A percentile compares a stretch with the other conserved stretches of the same genome.
These are phyloP conservation scores for Serendipita sp. DNA, from an alignment of 768 basidiomycete species.

Conservation along the genomic window DNA sequence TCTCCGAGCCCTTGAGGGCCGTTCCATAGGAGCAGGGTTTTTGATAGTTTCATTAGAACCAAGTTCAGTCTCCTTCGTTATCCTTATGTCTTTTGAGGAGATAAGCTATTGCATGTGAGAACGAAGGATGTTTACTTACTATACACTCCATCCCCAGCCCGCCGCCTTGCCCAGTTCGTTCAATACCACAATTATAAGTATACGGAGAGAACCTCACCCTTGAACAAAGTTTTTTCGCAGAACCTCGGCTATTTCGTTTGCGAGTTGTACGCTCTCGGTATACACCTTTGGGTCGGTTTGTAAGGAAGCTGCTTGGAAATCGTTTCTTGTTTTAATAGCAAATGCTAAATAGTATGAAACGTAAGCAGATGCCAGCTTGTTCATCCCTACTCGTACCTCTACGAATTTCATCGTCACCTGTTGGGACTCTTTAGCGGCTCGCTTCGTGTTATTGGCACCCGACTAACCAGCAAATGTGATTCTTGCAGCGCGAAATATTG, in stretches of 20 bases:
- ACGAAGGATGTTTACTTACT: background rate
- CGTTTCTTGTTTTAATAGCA: slow-evolving; percentile 45
- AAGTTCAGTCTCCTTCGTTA: slow-evolving; percentile 70
- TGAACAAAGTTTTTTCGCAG: slow-evolving; percentile 77
- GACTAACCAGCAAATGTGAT: slow-evolving; percentile 45
- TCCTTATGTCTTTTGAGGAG: slow-evolving; percentile 36
- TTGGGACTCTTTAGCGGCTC: slow-evolving; percentile 13
- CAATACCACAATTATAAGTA: slow-evolving; percentile 26
- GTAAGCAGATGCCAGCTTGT: slow-evolving; percentile 8
- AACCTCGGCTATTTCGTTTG: slow-evolving; percentile 55
- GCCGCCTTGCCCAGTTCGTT: slow-evolving; percentile 18
- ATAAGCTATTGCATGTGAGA: background rate
- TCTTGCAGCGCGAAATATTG: slow-evolving; percentile 47
- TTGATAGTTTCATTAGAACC: slow-evolving; percentile 74
- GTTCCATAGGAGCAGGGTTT: slow-evolving; percentile 29
- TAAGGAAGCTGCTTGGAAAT: slow-evolving; percentile 28
- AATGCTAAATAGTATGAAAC: slow-evolving; percentile 36
- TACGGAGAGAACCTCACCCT: slow-evolving; percentile 17
- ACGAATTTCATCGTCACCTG: slow-evolving; percentile 38
- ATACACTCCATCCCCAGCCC: slow-evolving; percentile 44
- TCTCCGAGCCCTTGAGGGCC: slow-evolving; percentile 32
- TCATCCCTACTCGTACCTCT: slow-evolving; percentile 25
- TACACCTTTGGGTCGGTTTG: slow-evolving; percentile 32
- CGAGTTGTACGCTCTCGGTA: slow-evolving; percentile 37
- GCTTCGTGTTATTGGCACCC: slow-evolving; percentile 13